Conservation (phyloP, 306 rosid genomes). For the Casuarina glauca region DNA sequence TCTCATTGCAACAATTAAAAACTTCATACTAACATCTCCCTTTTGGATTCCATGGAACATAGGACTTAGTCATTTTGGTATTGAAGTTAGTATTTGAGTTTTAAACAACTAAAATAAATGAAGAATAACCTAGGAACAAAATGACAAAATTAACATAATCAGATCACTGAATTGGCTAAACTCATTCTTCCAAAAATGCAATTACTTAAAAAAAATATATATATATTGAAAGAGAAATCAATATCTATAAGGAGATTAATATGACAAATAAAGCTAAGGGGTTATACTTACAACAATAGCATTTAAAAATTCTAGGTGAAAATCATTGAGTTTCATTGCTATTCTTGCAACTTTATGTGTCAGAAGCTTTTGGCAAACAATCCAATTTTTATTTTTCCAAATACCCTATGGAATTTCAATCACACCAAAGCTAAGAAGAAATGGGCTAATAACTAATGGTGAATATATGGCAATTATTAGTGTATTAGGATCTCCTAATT, state of each 20-base stretch:
- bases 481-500: no score
- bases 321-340: constrained; percentile 90
- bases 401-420: constrained; percentile 88
- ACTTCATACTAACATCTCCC: no score
- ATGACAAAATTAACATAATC: not conserved
- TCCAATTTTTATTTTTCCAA: constrained; percentile 87
- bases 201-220: not conserved
- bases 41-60: not conserved
- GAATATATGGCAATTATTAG: no score
- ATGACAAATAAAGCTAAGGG: not conserved
- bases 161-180: not conserved
- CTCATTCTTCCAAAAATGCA: not conserved
- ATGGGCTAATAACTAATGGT: constrained; percentile 81
- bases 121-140: not conserved
- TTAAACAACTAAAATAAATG: not conserved
- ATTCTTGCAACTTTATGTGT: constrained; percentile 89
- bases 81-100: not conserved
- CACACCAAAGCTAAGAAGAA: constrained; percentile 95
- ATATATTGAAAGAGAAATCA: not conserved
- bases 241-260: not conserved
- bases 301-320: constrained; percentile 87
- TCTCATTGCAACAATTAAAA: no score
- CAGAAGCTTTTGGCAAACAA: constrained; percentile 69
- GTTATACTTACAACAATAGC: constrained; percentile 54
- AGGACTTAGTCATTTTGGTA: not conserved